Conservation (phyloP, 129 eudicot species). For the Calendula officinalis region DNA sequence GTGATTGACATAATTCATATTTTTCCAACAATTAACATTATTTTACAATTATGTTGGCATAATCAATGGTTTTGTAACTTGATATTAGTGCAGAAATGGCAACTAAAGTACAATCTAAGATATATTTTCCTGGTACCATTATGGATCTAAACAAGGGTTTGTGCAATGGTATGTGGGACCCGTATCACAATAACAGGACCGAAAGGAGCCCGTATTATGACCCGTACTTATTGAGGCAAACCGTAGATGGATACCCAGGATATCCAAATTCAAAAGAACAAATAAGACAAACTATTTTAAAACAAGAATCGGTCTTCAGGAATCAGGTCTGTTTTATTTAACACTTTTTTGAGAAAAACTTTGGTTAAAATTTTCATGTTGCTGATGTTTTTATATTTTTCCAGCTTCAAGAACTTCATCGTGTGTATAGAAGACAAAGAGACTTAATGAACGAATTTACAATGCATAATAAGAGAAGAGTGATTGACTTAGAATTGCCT, state of each 20-base stretch:
- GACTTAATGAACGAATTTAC: constrained; percentile 58
- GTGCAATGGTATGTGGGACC: constrained; percentile 46
- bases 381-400: constrained; percentile 10
- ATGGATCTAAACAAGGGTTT: constrained; percentile 42
- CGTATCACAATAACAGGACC: constrained; percentile 38
- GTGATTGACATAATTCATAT: not conserved
- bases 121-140: constrained; percentile 40
- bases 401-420: constrained; percentile 87
- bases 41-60: not conserved
- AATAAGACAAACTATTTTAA: constrained; percentile 57
- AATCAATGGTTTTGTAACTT: constrained; percentile 4
- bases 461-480: constrained; percentile 27
- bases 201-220: constrained; percentile 30
- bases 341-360: not conserved
- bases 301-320: constrained; percentile 67
- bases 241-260: constrained; percentile 30
- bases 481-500: constrained; percentile 39
- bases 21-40: not conserved
- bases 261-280: constrained; percentile 39
- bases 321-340: constrained; percentile 50
- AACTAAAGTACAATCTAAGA: constrained; percentile 56
- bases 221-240: constrained; percentile 31
- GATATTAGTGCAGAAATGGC: constrained; percentile 59
- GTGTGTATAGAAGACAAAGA: constrained; percentile 61
- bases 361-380: constrained; percentile 6